Percentiles rank a stretch among this genome's conserved stretches.
These are phyloP conservation scores for Clitoria ternatea DNA, from an alignment of 306 rosid species.

Conservation along the genomic window DNA sequence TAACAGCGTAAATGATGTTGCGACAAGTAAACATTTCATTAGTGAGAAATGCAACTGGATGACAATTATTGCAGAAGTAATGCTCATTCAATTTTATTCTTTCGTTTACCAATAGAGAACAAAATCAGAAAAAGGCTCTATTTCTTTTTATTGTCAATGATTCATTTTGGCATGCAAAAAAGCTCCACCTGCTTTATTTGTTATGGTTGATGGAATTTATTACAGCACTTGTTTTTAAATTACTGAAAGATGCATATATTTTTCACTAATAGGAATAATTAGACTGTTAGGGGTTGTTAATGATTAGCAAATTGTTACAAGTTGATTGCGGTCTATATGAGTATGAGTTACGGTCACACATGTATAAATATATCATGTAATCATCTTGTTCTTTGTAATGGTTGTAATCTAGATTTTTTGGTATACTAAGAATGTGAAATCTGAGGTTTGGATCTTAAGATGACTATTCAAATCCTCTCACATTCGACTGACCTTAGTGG, in stretches of 20 bases:
- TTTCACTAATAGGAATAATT: no score
- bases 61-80: slow-evolving; percentile 17
- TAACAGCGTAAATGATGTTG: neutral
- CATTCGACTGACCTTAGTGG: no score
- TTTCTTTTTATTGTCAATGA: neutral
- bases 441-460: no score
- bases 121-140: neutral
- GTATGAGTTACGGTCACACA: no score
- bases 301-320: no score
- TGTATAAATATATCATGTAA: no score
- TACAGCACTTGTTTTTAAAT: neutral
- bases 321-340: no score
- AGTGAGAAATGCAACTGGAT: slow-evolving; percentile 11
- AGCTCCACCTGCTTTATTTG: neutral
- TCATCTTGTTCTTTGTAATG: no score
- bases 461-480: no score
- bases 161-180: neutral
- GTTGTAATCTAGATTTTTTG: no score
- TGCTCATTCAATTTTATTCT: slow-evolving; percentile 15
- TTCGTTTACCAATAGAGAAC: slow-evolving; percentile 6
- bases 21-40: slow-evolving; percentile 6
- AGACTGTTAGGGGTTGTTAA: no score
- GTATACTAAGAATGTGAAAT: no score
- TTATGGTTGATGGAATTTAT: neutral
- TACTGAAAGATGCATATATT: neutral